Conservation (phyloP, 192 early-diverging fungal species). For the Coemansia sp. region DNA sequence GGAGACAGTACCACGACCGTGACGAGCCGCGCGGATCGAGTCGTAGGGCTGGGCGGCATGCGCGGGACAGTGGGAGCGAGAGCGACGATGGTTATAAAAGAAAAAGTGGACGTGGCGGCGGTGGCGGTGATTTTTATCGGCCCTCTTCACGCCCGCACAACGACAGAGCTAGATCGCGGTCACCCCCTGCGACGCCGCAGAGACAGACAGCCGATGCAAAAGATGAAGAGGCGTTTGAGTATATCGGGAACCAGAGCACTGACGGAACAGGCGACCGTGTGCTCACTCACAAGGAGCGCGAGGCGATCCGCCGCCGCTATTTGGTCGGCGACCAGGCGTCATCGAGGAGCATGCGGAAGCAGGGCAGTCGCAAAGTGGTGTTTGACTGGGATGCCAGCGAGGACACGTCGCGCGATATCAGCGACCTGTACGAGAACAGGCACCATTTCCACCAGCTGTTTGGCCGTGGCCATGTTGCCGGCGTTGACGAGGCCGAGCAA, state of each 20-base stretch:
- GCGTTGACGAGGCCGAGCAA: neutral
- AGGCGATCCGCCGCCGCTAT: constrained; percentile 76
- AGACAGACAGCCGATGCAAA: neutral
- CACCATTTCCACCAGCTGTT: constrained; percentile 70
- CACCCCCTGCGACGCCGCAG: neutral
- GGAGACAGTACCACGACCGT: constrained; percentile 20
- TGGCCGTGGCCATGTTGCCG: constrained; percentile 64
- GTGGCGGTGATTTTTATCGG: constrained; percentile 4
- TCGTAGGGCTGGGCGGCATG: neutral
- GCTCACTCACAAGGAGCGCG: constrained; percentile 60
- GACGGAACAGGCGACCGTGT: constrained; percentile 50
- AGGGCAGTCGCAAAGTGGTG: constrained; percentile 95
- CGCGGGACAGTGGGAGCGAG: neutral
- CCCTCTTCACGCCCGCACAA: constrained; percentile 6
- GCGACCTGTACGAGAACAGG: constrained; percentile 82
- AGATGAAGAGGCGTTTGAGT: constrained; percentile 17
- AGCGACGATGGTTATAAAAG: neutral
- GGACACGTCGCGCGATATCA: constrained; percentile 93
- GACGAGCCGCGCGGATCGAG: constrained; percentile 24
- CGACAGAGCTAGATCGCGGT: constrained; percentile 9
- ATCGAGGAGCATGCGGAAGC: constrained; percentile 74
- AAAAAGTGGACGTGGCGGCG: neutral
- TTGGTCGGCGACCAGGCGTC: constrained; percentile 73
- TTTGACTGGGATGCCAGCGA: constrained; percentile 98
- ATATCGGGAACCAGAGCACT: constrained; percentile 28